A percentile compares a stretch with the other conserved stretches of the same genome.
phyloP scores from a whole-genome alignment of 2,329 filamentous ascomycete genomes.

The Monilinia laxa region DNA sequence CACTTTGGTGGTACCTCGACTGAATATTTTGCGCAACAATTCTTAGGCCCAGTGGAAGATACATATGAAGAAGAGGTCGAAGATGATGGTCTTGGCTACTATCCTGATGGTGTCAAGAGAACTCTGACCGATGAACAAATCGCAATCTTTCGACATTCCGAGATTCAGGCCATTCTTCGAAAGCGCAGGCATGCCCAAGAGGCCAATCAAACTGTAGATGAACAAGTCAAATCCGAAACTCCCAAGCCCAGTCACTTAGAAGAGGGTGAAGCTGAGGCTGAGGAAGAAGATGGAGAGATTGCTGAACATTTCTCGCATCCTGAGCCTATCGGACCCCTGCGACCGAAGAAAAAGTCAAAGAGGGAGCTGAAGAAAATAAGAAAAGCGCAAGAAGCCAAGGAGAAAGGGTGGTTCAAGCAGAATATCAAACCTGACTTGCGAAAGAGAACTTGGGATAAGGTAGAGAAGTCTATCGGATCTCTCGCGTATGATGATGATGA shows the following conservation, averaged over 20 bases:
- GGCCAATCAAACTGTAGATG: conserved; percentile 25
- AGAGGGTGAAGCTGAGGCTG: conserved; percentile 24
- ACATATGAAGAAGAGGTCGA: conserved; percentile 50
- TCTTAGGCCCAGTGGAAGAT: conserved; percentile 49
- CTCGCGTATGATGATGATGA: conserved; percentile 57
- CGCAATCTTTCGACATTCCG: conserved; percentile 84
- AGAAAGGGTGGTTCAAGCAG: conserved; percentile 42
- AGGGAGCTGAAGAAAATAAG: conserved; percentile 31
- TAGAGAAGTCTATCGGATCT: conserved; percentile 59
- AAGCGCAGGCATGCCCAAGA: conserved; percentile 43
- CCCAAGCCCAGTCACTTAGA: conserved; percentile 5
- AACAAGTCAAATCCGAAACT: neutral
- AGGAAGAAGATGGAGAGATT: conserved; percentile 28
- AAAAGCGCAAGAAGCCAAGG: conserved; percentile 30
- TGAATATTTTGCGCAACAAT: conserved; percentile 56
- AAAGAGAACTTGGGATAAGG: conserved; percentile 67
- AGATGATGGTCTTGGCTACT: conserved; percentile 75
- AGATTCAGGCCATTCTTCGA: conserved; percentile 71
- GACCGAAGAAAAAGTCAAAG: conserved; percentile 21
- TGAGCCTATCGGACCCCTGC: conserved; percentile 24
- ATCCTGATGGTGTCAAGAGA: conserved; percentile 80
- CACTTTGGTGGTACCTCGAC: conserved; percentile 40
- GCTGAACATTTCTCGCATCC: conserved; percentile 17
- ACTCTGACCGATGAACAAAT: conserved; percentile 92
- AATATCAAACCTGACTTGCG: conserved; percentile 58